Evolutionary conservation across 768 basidiomycete genomes (phyloP).

Genomic region (Rhizopogon sp.): DNA sequence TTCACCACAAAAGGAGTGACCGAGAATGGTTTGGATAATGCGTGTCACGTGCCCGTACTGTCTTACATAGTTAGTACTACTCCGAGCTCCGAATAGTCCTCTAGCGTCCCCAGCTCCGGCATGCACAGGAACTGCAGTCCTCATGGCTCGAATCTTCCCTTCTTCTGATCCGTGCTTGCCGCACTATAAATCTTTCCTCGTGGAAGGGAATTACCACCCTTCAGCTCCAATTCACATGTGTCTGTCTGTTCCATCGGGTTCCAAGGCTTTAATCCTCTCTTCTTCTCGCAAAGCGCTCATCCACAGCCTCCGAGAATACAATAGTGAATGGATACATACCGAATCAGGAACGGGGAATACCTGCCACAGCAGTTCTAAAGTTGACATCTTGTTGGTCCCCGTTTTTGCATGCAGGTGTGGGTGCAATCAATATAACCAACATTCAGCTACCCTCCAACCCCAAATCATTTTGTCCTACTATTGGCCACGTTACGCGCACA

Average conservation of each 20-base stretch:
- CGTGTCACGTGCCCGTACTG: constrained; percentile 14
- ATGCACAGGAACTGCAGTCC: background rate
- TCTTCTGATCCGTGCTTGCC: constrained; percentile 46
- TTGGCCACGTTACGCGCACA: constrained; percentile 43
- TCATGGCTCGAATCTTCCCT: constrained; percentile 28
- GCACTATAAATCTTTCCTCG: constrained; percentile 49
- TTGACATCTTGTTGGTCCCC: constrained; percentile 51
- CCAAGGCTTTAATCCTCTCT: constrained; percentile 43
- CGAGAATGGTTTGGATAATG: no score
- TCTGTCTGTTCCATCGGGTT: constrained; percentile 37
- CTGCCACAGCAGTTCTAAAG: constrained; percentile 34
- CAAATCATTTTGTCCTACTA: constrained; percentile 48
- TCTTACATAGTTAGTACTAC: background rate
- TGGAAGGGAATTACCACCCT: constrained; percentile 47
- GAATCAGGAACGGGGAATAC: constrained; percentile 35
- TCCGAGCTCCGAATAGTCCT: background rate
- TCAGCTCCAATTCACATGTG: constrained; percentile 61
- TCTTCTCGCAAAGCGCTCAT: constrained; percentile 44
- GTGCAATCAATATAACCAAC: constrained; percentile 1
- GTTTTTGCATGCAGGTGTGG: background rate
- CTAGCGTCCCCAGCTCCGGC: background rate
- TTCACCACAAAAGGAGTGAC: no score
- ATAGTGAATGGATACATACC: constrained; percentile 40
- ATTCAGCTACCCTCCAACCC: constrained; percentile 54
- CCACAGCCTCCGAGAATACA: constrained; percentile 22